Conservation (phyloP, 441 rosid species). For the Populus hybrid region DNA sequence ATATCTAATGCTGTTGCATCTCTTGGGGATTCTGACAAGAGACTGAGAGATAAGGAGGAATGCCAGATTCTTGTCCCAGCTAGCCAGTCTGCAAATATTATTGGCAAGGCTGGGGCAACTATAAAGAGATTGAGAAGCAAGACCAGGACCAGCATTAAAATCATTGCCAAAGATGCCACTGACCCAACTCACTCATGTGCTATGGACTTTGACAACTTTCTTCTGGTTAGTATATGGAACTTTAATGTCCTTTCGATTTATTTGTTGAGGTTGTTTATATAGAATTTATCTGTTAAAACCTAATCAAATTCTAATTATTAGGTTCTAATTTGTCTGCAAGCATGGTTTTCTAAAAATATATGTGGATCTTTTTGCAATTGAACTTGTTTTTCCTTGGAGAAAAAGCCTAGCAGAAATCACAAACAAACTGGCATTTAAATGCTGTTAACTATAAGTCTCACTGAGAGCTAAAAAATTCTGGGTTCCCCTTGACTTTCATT, state of each 20-base stretch:
- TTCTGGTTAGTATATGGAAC: conserved; percentile 47
- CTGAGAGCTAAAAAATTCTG: not conserved
- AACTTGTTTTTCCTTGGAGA: not conserved
- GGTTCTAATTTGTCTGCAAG: not conserved
- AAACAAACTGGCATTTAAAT: not conserved
- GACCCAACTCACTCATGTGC: conserved; percentile 90
- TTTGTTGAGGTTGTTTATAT: not conserved
- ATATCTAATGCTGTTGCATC: conserved; percentile 57
- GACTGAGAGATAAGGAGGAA: conserved; percentile 55
- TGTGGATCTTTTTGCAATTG: not conserved
- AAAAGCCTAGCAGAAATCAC: not conserved
- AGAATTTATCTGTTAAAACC: not conserved
- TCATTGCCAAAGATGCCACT: conserved; percentile 65
- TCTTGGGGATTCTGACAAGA: conserved; percentile 48
- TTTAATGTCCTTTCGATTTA: not conserved
- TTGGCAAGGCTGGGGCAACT: conserved; percentile 83
- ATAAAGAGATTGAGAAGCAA: conserved; percentile 77
- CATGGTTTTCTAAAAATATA: not conserved
- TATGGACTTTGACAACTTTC: conserved; percentile 85
- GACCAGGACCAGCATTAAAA: conserved; percentile 61
- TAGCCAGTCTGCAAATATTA: conserved; percentile 86
- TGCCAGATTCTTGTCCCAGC: conserved; percentile 86
- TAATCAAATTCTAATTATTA: not conserved
- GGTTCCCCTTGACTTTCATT: not conserved
- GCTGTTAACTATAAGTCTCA: not conserved